Conservation (phyloP, 345 rosid genomes). For the Mangifera indica region DNA sequence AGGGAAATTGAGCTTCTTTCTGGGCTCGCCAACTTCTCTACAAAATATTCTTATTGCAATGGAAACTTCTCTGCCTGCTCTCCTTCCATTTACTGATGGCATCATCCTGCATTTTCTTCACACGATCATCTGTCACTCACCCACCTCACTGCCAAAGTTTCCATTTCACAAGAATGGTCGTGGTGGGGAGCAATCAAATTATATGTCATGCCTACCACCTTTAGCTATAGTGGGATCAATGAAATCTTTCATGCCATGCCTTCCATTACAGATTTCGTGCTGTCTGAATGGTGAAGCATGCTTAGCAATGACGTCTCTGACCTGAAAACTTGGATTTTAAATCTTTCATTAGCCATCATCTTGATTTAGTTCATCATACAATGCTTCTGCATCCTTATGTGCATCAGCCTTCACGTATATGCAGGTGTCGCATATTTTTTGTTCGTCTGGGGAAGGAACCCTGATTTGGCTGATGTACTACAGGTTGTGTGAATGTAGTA, state of each 20-base stretch:
- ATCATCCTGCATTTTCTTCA: conserved; percentile 56
- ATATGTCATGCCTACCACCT: conserved; percentile 47
- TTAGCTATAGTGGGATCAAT: conserved; percentile 58
- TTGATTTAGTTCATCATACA: conserved; percentile 74
- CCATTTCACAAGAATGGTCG: conserved; percentile 44
- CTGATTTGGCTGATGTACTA: conserved; percentile 38
- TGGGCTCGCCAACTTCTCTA: conserved; percentile 60
- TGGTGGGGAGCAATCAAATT: conserved; percentile 50
- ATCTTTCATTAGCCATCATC: conserved; percentile 52
- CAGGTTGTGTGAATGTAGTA: conserved; percentile 24
- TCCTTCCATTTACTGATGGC: conserved; percentile 62
- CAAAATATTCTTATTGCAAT: conserved; percentile 49
- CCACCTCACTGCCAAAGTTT: conserved; percentile 48
- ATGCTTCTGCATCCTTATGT: conserved; percentile 70
- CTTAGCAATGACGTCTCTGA: conserved; percentile 68
- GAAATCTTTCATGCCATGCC: conserved; percentile 65
- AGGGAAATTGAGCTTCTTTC: conserved; percentile 67
- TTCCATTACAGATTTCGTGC: conserved; percentile 60
- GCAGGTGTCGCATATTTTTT: conserved; percentile 71
- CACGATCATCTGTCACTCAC: conserved; percentile 50
- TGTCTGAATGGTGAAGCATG: conserved; percentile 71
- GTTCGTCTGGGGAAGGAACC: conserved; percentile 35
- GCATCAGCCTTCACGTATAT: conserved; percentile 67
- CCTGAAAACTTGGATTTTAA: conserved; percentile 53
- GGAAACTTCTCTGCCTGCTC: conserved; percentile 67